phyloP scores from a whole-genome alignment of 148 eudicot species.

The Linanthus parryae region DNA sequence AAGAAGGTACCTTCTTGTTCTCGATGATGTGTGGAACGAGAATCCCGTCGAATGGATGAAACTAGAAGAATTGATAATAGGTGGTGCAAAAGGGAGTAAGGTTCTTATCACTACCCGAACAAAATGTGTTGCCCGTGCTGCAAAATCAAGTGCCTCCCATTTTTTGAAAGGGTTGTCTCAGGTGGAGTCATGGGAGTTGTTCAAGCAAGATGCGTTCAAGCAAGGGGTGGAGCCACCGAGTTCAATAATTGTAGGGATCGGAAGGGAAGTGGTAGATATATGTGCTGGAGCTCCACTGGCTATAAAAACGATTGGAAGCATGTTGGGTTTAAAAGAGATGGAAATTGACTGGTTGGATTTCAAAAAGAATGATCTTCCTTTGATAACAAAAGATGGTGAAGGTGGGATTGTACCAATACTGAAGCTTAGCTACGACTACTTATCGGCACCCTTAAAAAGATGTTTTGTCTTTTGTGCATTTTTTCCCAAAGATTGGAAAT shows the following conservation, averaged over 20 bases:
- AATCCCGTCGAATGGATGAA: neutral
- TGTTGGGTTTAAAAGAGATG: neutral
- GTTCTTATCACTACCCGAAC: neutral
- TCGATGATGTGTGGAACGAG: slow-evolving; percentile 4
- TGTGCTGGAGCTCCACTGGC: slow-evolving; percentile 4
- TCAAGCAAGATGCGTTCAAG: neutral
- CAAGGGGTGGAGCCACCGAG: neutral
- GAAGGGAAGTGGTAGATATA: neutral
- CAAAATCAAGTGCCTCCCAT: neutral
- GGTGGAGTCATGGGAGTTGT: neutral
- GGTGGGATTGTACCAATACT: neutral
- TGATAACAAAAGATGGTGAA: neutral
- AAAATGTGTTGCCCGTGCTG: neutral
- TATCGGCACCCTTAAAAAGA: too few relatives aligned
- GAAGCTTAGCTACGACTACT: neutral
- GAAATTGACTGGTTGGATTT: neutral
- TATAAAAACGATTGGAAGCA: neutral
- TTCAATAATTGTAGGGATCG: neutral
- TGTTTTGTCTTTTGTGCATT: neutral
- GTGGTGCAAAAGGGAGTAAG: slow-evolving; percentile 7
- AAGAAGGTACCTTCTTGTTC: neutral
- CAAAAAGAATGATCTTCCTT: neutral
- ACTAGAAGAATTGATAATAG: neutral
- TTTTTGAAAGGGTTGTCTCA: neutral
- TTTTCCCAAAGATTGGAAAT: neutral